These are phyloP conservation scores for barrel medic (Medicago truncatula) DNA, from an alignment of 306 rosid species.

Conservation along the genomic window DNA sequence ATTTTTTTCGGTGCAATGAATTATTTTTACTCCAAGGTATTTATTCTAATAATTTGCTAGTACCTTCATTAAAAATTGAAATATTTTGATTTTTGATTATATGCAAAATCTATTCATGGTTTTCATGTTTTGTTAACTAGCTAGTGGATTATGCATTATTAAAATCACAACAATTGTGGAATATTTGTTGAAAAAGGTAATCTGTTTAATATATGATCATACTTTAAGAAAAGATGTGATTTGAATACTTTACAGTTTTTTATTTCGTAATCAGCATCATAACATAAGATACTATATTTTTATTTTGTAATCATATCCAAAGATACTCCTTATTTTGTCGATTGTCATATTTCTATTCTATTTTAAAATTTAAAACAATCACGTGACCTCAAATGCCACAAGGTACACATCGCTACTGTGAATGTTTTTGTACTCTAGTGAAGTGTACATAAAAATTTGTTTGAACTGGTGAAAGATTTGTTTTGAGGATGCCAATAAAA, in stretches of 20 bases:
- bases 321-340: not conserved
- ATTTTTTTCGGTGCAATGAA: conserved; percentile 5
- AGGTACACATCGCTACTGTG: not conserved
- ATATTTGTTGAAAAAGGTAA: not conserved
- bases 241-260: not conserved
- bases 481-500: not conserved
- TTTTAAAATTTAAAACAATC: conserved; percentile 21
- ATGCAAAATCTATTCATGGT: not conserved
- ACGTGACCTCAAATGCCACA: conserved; percentile 35
- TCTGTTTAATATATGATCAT: not conserved
- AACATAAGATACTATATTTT: not conserved
- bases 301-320: not conserved
- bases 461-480: not conserved
- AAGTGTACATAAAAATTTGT: not conserved
- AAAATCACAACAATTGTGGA: not conserved
- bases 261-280: not conserved
- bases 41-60: not conserved
- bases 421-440: not conserved
- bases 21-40: not conserved
- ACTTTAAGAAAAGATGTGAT: not conserved
- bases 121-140: not conserved
- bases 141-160: too few relatives aligned
- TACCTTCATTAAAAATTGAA: not conserved
- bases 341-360: conserved; percentile 3
- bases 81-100: not conserved